These are phyloP conservation scores for Pyrenochaeta sp. DNA, from an alignment of 2,329 filamentous ascomycete species.

Conservation along the genomic window DNA sequence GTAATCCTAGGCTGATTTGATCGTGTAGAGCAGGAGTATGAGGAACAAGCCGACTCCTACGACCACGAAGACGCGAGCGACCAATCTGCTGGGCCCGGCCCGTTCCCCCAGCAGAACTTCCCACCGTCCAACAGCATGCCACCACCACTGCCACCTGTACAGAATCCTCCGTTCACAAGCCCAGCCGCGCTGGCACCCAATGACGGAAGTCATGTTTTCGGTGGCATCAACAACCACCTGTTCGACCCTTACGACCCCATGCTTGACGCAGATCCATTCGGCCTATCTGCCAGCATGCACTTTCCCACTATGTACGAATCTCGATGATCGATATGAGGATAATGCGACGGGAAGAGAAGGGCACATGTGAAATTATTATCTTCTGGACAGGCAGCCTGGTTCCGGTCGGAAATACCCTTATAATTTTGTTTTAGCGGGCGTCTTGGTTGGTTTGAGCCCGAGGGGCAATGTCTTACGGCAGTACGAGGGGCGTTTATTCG, in stretches of 20 bases:
- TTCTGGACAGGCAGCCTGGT: constrained; percentile 2
- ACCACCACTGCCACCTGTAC: constrained; percentile 46
- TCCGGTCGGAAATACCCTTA: constrained; percentile 18
- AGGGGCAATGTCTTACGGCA: constrained; percentile 20
- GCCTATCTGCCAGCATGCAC: constrained; percentile 91
- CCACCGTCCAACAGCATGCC: constrained; percentile 56
- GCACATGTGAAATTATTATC: constrained; percentile 7
- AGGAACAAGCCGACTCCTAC: constrained; percentile 86
- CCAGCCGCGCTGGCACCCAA: constrained; percentile 41
- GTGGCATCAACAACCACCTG: constrained; percentile 58
- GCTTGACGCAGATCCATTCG: constrained; percentile 92
- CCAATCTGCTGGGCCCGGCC: constrained; percentile 72
- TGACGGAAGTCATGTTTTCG: constrained; percentile 49
- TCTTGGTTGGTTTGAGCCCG: constrained; percentile 14
- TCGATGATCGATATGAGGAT: constrained; percentile 38
- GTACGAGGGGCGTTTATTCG: constrained; percentile 35
- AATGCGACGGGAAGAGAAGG: constrained; percentile 13
- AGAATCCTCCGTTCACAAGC: constrained; percentile 45
- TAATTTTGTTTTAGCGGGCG: constrained; percentile 43
- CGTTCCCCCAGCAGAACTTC: constrained; percentile 66
- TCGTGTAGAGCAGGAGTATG: constrained; percentile 94
- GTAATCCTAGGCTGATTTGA: constrained; percentile 73
- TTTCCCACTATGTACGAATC: constrained; percentile 78
- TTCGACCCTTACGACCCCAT: constrained; percentile 82
- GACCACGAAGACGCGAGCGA: constrained; percentile 75